Evolutionary conservation across 208 protist genomes (phyloP).

Genomic region (Crithidia acanthocephali): DNA sequence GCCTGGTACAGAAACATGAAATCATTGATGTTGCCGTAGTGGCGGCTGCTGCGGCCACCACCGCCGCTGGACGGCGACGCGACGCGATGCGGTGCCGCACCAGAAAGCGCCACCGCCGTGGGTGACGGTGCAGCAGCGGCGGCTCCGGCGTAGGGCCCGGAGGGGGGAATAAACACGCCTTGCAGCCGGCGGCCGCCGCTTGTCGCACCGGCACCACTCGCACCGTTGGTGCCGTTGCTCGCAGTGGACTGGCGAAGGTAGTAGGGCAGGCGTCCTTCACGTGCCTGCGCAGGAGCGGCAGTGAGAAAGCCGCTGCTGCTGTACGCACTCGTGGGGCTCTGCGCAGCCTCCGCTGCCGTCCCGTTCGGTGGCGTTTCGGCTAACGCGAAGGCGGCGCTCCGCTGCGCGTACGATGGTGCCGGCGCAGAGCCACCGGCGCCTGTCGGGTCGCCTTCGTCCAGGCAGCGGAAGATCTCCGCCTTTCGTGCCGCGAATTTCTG

Average conservation of each 20-base stretch:
- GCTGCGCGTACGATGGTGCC: neutral
- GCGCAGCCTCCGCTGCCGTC: neutral
- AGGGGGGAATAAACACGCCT: constrained; percentile 21
- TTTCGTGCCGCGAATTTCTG: constrained; percentile 28
- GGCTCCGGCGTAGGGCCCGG: neutral
- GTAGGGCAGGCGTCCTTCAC: constrained; percentile 45
- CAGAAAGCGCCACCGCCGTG: no score
- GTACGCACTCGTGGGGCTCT: neutral
- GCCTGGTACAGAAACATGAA: constrained; percentile 30
- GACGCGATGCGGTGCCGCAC: neutral
- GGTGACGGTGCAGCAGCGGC: neutral
- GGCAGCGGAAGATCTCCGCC: constrained; percentile 37
- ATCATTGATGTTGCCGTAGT: constrained; percentile 31
- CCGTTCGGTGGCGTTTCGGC: neutral
- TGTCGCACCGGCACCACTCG: neutral
- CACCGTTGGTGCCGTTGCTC: neutral
- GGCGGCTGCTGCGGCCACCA: neutral
- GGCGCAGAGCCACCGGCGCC: neutral
- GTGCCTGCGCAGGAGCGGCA: neutral
- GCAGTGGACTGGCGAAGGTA: constrained; percentile 42
- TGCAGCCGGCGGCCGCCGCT: neutral
- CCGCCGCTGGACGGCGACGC: neutral
- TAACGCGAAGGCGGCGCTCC: neutral
- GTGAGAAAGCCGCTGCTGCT: neutral
- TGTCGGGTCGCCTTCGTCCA: constrained; percentile 14